Conservation (phyloP, 169 alveolate genomes). For the Neospora caninum region DNA sequence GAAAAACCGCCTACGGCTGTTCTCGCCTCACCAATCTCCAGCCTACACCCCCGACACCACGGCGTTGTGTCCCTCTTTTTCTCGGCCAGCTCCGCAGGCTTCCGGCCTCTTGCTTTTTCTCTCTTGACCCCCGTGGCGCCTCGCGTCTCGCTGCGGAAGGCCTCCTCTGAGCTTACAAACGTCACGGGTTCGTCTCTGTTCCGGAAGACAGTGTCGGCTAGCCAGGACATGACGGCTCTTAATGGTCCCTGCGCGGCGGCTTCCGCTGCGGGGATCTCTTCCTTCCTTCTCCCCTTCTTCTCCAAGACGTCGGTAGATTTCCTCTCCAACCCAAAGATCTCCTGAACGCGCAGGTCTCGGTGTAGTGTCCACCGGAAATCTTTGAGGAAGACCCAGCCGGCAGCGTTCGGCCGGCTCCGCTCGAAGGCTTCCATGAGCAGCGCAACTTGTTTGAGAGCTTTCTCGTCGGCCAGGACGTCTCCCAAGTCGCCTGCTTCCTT, state of each 20-base stretch:
- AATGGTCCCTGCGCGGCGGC: neutral
- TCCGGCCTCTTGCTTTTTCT: neutral
- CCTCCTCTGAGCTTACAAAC: neutral
- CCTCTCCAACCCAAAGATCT: slow-evolving; percentile 32
- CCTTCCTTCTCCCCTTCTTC: neutral
- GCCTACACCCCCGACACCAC: too few species aligned
- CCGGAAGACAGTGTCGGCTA: neutral
- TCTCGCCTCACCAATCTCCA: too few species aligned
- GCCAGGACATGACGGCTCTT: neutral
- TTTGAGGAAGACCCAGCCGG: slow-evolving; percentile 35
- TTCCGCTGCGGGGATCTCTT: neutral
- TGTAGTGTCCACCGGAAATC: slow-evolving; percentile 40
- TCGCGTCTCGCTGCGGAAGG: neutral
- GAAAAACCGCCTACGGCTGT: too few species aligned
- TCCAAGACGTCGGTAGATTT: neutral
- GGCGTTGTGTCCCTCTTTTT: too few species aligned
- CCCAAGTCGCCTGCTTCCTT: neutral
- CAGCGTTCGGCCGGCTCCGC: slow-evolving; percentile 18
- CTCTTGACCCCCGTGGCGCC: neutral
- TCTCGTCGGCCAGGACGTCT: neutral
- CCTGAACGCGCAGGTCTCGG: slow-evolving; percentile 23
- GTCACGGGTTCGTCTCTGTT: slow-evolving; percentile 36
- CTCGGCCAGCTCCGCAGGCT: too few species aligned
- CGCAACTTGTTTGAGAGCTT: neutral
- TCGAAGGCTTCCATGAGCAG: slow-evolving; percentile 39